Evolutionary conservation across 2,329 filamentous ascomycete species (phyloP).

Genomic region (Sclerotinia glacialis): DNA sequence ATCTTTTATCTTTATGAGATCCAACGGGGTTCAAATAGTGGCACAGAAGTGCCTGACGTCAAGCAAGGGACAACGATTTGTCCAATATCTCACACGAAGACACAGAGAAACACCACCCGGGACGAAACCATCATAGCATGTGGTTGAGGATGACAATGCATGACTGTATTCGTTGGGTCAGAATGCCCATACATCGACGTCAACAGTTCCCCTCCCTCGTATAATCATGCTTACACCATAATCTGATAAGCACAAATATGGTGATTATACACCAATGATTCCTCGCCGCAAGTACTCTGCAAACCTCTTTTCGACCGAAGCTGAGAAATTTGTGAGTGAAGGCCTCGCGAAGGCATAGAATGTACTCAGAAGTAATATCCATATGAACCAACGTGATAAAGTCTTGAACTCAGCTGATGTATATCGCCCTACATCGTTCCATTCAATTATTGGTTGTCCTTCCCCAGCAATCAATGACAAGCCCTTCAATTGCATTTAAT

Average conservation of each 20-base stretch:
- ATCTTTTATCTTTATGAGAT: not conserved
- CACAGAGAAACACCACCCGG: not conserved
- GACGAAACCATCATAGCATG: not conserved
- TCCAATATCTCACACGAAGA: not conserved
- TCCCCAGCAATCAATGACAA: slow-evolving; percentile 54
- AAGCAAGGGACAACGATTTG: not conserved
- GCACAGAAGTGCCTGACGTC: not conserved
- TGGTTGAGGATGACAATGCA: not conserved
- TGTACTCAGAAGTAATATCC: slow-evolving; percentile 53
- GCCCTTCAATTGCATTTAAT: slow-evolving; percentile 43
- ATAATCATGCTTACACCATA: slow-evolving; percentile 13
- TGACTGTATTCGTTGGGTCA: not conserved
- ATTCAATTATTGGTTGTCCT: slow-evolving; percentile 48
- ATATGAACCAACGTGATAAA: slow-evolving; percentile 43
- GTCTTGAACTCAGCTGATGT: slow-evolving; percentile 48
- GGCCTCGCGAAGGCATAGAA: slow-evolving; percentile 46
- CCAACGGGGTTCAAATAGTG: not conserved
- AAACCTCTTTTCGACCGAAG: slow-evolving; percentile 56
- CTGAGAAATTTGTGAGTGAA: slow-evolving; percentile 55
- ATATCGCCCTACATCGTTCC: slow-evolving; percentile 50
- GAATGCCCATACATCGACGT: not conserved
- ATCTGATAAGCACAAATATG: not conserved
- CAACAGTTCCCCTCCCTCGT: not conserved
- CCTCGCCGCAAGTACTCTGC: slow-evolving; percentile 49
- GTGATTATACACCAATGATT: slow-evolving; percentile 23